These are phyloP conservation scores for Cryptosporidium bovis DNA, from an alignment of 169 alveolate species.

Conservation along the genomic window DNA sequence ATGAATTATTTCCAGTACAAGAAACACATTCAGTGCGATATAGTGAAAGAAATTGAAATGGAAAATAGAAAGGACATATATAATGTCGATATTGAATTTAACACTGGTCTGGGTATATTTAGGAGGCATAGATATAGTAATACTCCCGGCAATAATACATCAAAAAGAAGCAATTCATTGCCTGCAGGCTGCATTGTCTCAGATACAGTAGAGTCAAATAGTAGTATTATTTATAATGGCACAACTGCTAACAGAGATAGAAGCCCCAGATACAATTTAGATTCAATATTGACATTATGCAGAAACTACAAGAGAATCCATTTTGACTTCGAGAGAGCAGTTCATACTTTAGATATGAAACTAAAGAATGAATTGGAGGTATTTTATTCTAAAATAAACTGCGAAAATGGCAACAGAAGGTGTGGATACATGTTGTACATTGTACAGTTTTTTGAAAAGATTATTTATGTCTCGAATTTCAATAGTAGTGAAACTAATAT, in stretches of 20 bases:
- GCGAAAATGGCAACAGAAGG: not conserved
- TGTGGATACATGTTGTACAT: slow-evolving; percentile 3
- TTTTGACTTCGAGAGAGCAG: not conserved
- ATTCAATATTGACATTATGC: slow-evolving; percentile 8
- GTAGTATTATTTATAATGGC: not conserved
- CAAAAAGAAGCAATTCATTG: slow-evolving; percentile 32
- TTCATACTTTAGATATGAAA: not conserved
- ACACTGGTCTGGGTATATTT: no score
- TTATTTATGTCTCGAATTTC: not conserved
- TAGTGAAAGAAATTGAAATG: slow-evolving; percentile 6
- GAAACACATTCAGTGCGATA: not conserved
- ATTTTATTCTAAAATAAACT: slow-evolving; percentile 27
- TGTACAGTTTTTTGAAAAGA: slow-evolving; percentile 32
- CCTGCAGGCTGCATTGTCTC: slow-evolving; percentile 14
- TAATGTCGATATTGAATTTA: slow-evolving; percentile 10
- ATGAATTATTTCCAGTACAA: slow-evolving; percentile 5
- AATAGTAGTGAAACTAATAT: not conserved
- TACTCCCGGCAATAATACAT: no score
- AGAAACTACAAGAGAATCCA: not conserved
- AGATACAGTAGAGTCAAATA: not conserved
- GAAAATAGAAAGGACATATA: not conserved
- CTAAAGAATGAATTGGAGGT: slow-evolving; percentile 14
- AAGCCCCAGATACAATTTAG: not conserved
- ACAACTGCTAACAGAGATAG: no score
- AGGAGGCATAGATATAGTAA: no score